Evolutionary conservation across 306 rosid species (phyloP), one percentile per base, ranked within the genome.

Genomic region (Citrullus mucosospermus): DNA sequence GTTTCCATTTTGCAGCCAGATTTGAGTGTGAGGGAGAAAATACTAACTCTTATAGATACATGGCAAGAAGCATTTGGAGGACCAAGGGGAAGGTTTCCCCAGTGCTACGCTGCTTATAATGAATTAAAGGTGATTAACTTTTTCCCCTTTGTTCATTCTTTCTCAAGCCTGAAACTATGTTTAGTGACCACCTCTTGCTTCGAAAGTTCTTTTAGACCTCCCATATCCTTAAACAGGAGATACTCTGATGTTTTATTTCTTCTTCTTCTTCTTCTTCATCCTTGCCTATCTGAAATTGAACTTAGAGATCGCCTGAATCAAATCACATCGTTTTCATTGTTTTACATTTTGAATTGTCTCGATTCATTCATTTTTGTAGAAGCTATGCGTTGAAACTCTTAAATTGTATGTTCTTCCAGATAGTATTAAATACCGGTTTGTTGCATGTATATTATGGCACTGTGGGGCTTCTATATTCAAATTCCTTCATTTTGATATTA

Each of bases 61-160:
- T 95, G 99, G 99, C 99, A 95, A 95, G 97, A 90, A 83, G 99
- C 99, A 76, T 90, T 92, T 80, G 98, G 93, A 62, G 97, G 97
- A 16, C 85, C 88, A 55, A 81, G 82, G 65, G 97, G 97, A 81
- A 86, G 82, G 78, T 95, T 80, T 88, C 98, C 99, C 38, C 99
- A 91, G 82, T 95, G 88, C 84, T 44, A 88, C 85, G 90, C 97
- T 18, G 99, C 98, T 16, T 95, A 88, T 78, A 95, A 84, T 86
- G 99, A 91, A 79, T 76, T 92, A 62, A 90, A 82, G 97, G 99
- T 92, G 80, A 83, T 75, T 78, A 69, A 75, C 76, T 18, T 78
- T 6, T 76, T 58, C 43, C 60, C 38, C 17, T 50, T 50, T 53
- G 8, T 73, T 56, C 18, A 32, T 74, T 74, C 8, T 73, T 54